Base-by-base conservation (phyloP, 1,284 basidiomycete species). In the Boletus subluridellus region DNA sequence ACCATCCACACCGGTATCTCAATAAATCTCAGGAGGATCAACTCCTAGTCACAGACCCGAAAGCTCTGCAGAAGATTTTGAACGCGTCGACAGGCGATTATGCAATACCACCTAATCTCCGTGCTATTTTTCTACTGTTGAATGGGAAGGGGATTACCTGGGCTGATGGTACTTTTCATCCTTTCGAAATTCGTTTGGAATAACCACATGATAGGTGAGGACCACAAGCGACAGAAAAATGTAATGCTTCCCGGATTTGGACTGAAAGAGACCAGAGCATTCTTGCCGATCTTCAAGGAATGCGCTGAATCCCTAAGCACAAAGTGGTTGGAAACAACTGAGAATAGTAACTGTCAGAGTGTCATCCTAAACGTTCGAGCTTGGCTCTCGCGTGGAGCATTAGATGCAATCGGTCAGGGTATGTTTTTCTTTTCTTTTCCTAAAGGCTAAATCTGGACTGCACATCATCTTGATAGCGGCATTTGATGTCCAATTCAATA, bases 191-290 rank as follows among this genome's bases (percentile, higher is more conserved):
- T n/a, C 2, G 7, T 44, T 48, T 38, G 11, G 26, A 44, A 42
- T 44, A n/a, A 47, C 26, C 28, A 1, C 21, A 52, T 24, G 9
- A 12, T 50, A 82, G 80, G 77, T 3, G 74, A 74, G 15, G 67
- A 58, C 15, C 80, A 82, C 59, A 77, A 73, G 58, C 69, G 78
- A 39, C 78, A 81, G 32, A 65, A 75, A 49, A 79, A 72, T 54
- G 68, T 78, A 21, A 69, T 82, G 68, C 66, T 74, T 26, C 77
- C 78, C 0, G 78, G 74, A 3, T 80, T 82, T 50, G 75, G 77
- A 4, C 63, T 67, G 0, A 77, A 78, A 48, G 64, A 66, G 7
- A 66, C 69, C 12, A 76, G 70, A 52, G 72, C 72, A 4, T 74
- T 77, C 35, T 59, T 78, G 2, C 71, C 73, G 0, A 51, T 77